A percentile compares a stretch with the other conserved stretches of the same genome.
Evolutionary conservation across 208 protist genomes (phyloP).

Genomic region (Trypanosoma caninum): DNA sequence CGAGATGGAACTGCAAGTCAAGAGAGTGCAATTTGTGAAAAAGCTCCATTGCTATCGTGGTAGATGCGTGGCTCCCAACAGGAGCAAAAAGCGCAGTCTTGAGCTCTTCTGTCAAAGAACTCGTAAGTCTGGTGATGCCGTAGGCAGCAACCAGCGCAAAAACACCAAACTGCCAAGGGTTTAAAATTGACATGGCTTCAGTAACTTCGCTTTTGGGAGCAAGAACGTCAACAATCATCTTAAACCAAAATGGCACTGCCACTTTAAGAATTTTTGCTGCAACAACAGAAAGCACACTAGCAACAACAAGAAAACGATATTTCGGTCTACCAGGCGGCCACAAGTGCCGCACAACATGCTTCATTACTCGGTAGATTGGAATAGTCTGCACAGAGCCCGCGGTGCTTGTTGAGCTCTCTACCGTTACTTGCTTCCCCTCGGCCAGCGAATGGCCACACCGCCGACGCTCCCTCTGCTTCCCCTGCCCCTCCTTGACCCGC

Average conservation of each 20-base stretch:
- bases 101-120: slow-evolving; percentile 81
- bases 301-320: slow-evolving; percentile 65
- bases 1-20: slow-evolving; percentile 86
- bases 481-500: background rate
- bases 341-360: slow-evolving; percentile 72
- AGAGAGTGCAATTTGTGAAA: slow-evolving; percentile 86
- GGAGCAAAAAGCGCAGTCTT: slow-evolving; percentile 90
- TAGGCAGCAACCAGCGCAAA: slow-evolving; percentile 86
- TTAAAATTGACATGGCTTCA: slow-evolving; percentile 30
- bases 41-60: slow-evolving; percentile 83
- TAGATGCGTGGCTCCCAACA: slow-evolving; percentile 82
- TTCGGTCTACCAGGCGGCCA: slow-evolving; percentile 71
- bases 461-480: background rate
- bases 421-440: background rate
- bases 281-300: slow-evolving; percentile 77
- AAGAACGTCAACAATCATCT: slow-evolving; percentile 81
- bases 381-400: slow-evolving; percentile 26
- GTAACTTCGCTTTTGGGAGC: slow-evolving; percentile 34
- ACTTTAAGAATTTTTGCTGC: slow-evolving; percentile 81
- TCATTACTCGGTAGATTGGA: slow-evolving; percentile 66
- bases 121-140: slow-evolving; percentile 74
- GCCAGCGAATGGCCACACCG: background rate
- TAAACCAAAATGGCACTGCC: slow-evolving; percentile 90
- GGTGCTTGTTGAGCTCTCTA: slow-evolving; percentile 3
- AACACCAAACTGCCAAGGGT: slow-evolving; percentile 61